These are phyloP conservation scores for Spathaspora hagerdaliae DNA, from an alignment of 805 yeast species.

Conservation along the genomic window DNA sequence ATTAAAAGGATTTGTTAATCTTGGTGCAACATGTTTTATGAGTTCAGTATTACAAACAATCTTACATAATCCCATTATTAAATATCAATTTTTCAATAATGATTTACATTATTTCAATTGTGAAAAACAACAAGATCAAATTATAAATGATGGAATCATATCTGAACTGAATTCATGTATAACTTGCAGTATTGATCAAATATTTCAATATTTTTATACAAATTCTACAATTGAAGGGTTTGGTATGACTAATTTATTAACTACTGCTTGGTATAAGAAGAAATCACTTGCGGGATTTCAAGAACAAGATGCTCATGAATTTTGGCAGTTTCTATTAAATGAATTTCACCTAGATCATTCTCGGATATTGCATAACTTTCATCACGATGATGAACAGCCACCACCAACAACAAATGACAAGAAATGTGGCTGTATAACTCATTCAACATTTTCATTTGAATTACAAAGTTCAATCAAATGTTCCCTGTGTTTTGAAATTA, in stretches of 20 bases:
- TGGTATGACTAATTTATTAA: slow-evolving; percentile 76
- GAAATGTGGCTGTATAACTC: slow-evolving; percentile 74
- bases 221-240: slow-evolving; percentile 57
- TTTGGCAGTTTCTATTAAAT: slow-evolving; percentile 86
- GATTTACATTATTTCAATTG: slow-evolving; percentile 66
- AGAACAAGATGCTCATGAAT: slow-evolving; percentile 98
- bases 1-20: slow-evolving; percentile 79
- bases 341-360: slow-evolving; percentile 58
- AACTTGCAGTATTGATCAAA: slow-evolving; percentile 79
- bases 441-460: slow-evolving; percentile 78
- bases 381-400: background rate
- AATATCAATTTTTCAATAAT: slow-evolving; percentile 65
- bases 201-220: slow-evolving; percentile 73
- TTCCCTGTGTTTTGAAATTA: slow-evolving; percentile 56
- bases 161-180: slow-evolving; percentile 52
- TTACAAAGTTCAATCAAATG: slow-evolving; percentile 79
- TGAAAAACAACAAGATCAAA: slow-evolving; percentile 24
- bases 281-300: slow-evolving; percentile 89
- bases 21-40: slow-evolving; percentile 98
- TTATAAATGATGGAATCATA: slow-evolving; percentile 14
- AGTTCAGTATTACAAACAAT: slow-evolving; percentile 86
- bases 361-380: slow-evolving; percentile 11
- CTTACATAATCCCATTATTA: slow-evolving; percentile 84
- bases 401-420: slow-evolving; percentile 1
- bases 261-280: slow-evolving; percentile 86